phyloP scores from a whole-genome alignment of 2,329 filamentous ascomycete genomes.

The Fusarium secorum region DNA sequence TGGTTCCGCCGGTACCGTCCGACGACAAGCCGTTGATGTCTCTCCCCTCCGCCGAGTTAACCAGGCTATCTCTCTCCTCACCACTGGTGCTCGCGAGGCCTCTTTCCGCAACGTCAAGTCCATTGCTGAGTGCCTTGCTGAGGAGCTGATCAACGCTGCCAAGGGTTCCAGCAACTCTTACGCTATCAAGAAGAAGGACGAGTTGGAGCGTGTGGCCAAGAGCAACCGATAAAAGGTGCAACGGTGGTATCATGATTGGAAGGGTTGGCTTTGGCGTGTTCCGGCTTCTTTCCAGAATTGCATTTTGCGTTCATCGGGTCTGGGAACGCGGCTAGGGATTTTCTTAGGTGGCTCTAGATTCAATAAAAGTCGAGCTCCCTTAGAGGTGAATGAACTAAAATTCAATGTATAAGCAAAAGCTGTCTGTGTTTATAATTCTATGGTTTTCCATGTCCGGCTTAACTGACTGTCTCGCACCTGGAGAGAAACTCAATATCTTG shows the following conservation, averaged over 20 bases:
- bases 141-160: slow-evolving; percentile 99
- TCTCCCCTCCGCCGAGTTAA: slow-evolving; percentile 99
- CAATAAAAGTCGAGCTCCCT: slow-evolving; percentile 54
- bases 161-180: slow-evolving; percentile 99
- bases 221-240: slow-evolving; percentile 91
- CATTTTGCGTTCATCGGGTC: slow-evolving; percentile 57
- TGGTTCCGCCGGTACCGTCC: slow-evolving; percentile 98
- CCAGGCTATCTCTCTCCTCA: slow-evolving; percentile 99
- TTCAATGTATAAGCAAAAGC: slow-evolving; percentile 17
- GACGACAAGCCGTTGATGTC: slow-evolving; percentile 99
- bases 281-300: slow-evolving; percentile 57
- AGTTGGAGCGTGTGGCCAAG: slow-evolving; percentile 99
- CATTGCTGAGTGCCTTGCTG: slow-evolving; percentile 98
- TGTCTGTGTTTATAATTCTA: slow-evolving; percentile 2
- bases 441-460: background rate
- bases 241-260: slow-evolving; percentile 47
- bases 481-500: background rate
- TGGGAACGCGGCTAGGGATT: slow-evolving; percentile 56
- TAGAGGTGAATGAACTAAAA: slow-evolving; percentile 49
- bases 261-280: slow-evolving; percentile 55
- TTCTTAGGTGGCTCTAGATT: slow-evolving; percentile 54
- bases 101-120: slow-evolving; percentile 99
- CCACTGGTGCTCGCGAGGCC: slow-evolving; percentile 97
- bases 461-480: background rate
- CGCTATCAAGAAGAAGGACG: slow-evolving; percentile 99